Conservation (phyloP, 163 green algal species). For the Scenedesmus sp. region DNA sequence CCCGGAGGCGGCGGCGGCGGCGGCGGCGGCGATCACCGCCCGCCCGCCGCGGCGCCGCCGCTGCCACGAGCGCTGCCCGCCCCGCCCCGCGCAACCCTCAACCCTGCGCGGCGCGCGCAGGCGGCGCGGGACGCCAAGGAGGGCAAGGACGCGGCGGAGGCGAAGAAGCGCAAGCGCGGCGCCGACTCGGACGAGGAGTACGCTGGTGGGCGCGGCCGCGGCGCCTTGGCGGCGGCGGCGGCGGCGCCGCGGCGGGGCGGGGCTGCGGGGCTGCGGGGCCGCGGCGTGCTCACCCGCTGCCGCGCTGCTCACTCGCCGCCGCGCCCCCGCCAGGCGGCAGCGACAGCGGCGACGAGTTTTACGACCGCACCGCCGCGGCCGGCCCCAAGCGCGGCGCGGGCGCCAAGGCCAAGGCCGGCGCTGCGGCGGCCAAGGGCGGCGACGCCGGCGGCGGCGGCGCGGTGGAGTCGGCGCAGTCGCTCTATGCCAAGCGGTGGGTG, state of each 20-base stretch:
- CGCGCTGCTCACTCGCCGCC: no score
- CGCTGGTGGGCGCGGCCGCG: no score
- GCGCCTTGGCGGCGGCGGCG: no score
- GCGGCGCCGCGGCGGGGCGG: no score
- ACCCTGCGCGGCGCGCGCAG: neutral
- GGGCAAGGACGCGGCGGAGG: conserved; percentile 13
- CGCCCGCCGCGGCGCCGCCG: no score
- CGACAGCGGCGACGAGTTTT: conserved; percentile 62
- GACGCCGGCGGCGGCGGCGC: neutral
- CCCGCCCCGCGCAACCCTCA: no score
- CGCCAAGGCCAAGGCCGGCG: conserved; percentile 12
- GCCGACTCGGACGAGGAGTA: conserved; percentile 56
- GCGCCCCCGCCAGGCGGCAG: no score
- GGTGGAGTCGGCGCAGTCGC: conserved; percentile 67
- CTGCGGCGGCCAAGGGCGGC: conserved; percentile 1
- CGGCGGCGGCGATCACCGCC: neutral
- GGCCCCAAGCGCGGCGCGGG: neutral
- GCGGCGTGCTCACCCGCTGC: no score
- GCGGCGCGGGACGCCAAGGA: conserved; percentile 41
- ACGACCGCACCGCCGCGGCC: conserved; percentile 50
- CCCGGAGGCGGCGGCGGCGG: no score
- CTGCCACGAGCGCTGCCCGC: no score
- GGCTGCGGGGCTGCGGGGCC: no score
- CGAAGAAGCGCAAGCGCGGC: conserved; percentile 50
- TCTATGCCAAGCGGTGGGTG: conserved; percentile 66